Base-by-base conservation (phyloP, 2,329 filamentous ascomycete genomes). In the Fusarium begoniae region DNA sequence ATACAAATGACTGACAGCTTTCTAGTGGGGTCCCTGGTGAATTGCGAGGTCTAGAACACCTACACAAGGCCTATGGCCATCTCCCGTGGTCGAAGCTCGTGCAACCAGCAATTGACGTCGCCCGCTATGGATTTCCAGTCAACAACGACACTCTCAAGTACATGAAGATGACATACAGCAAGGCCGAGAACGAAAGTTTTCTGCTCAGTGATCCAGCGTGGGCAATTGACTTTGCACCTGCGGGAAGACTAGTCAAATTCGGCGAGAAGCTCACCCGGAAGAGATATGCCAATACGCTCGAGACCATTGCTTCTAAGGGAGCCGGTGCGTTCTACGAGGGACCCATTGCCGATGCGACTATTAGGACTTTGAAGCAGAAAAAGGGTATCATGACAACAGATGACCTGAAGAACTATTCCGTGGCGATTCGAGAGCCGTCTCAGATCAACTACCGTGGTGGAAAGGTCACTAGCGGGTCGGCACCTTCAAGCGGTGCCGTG, bases 151-250 rank as follows among this genome's bases (percentile, higher is more conserved):
- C 96, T 5, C 87, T 93, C 53, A 86, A 82, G 22, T 93, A 94
- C 78, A 95, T 96, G 87, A 80, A 77, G 30, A 86, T n/a, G 83
- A 65, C 80, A 79, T 79, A 66, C 75, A 85, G 13, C 82, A 87
- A 55, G 87, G 75, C 22, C 57, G 91, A 73, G 4, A 74, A 74
- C 4, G 73, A 75, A 4, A 76, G 66, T 17, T 96, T 96, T 79
- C 82, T 97, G 0, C 86, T 89, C 6, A 84, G 91, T 0, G 89
- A 97, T 69, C 90, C 92, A 0, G 87, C 89, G 0, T 98, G 94
- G 92, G 93, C 94, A 0, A 83, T 94, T 35, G 95, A 97, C 80
- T 97, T 97, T 81, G 94, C 94, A 5, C 94, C 94, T 0, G 89
- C 92, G 66, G 94, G 94, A 7, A 90, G 85, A 4, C 83, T 90